Conservation (phyloP, 768 basidiomycete genomes). For the Hericium coralloides region DNA sequence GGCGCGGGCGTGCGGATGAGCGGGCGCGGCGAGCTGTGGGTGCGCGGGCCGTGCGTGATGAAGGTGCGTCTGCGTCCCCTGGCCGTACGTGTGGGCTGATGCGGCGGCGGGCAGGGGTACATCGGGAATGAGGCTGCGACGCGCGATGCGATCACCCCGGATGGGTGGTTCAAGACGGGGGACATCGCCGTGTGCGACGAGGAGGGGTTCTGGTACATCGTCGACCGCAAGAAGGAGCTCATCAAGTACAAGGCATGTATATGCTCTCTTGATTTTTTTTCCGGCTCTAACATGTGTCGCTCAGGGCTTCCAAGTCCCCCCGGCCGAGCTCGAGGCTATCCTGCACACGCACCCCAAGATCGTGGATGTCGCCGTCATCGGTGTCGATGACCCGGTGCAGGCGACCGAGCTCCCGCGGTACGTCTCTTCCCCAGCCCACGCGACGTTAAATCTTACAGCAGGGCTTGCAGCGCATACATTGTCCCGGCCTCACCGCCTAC, state of each 20-base stretch:
- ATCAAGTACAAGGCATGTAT: slow-evolving; percentile 59
- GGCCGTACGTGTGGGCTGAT: too few relatives aligned
- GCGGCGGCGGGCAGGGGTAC: slow-evolving; percentile 47
- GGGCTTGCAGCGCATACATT: slow-evolving; percentile 49
- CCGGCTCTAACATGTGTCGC: neutral
- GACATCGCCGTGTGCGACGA: slow-evolving; percentile 62
- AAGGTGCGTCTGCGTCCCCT: slow-evolving; percentile 35
- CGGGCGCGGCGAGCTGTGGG: slow-evolving; percentile 64
- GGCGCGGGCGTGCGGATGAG: slow-evolving; percentile 37
- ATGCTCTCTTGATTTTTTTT: slow-evolving; percentile 16
- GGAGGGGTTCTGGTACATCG: slow-evolving; percentile 68
- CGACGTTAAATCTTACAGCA: neutral
- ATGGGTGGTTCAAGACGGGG: slow-evolving; percentile 86
- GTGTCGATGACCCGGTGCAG: slow-evolving; percentile 53
- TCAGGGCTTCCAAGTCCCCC: slow-evolving; percentile 47
- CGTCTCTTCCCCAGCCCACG: slow-evolving; percentile 1
- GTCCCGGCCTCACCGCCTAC: slow-evolving; percentile 33
- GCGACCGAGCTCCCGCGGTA: slow-evolving; percentile 79
- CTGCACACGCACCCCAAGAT: slow-evolving; percentile 69
- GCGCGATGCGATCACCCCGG: slow-evolving; percentile 51
- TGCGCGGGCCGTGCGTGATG: slow-evolving; percentile 73
- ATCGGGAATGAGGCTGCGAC: slow-evolving; percentile 67
- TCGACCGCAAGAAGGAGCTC: slow-evolving; percentile 67
- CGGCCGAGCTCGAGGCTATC: slow-evolving; percentile 76
- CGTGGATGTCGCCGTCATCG: slow-evolving; percentile 76